Conservation (phyloP, 148 eudicot genomes). For the Chenopodium berlandieri region DNA sequence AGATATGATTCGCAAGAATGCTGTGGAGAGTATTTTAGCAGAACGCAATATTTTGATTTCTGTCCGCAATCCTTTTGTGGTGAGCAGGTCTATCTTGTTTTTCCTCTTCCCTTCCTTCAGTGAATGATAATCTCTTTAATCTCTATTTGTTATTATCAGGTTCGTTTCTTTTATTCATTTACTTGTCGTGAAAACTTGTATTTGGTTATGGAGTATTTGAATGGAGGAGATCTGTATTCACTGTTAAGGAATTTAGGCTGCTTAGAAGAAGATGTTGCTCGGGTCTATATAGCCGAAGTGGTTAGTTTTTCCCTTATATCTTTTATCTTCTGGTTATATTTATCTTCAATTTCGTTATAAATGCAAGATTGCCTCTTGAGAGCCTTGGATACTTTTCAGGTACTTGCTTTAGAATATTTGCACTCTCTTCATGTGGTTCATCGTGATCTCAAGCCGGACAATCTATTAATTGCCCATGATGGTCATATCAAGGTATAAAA, state of each 20-base stretch:
- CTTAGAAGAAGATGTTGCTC: constrained; percentile 96
- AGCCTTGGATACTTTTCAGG: constrained; percentile 45
- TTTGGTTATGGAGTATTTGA: constrained; percentile 97
- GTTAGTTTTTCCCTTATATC: constrained; percentile 44
- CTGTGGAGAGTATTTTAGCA: constrained; percentile 98
- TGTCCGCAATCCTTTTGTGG: constrained; percentile 99
- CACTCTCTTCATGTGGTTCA: constrained; percentile 95
- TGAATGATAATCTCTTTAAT: constrained; percentile 25
- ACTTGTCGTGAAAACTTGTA: constrained; percentile 98
- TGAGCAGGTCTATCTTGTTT: constrained; percentile 39
- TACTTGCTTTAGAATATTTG: constrained; percentile 97
- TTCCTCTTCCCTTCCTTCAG: constrained; percentile 10
- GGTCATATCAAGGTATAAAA: constrained; percentile 88
- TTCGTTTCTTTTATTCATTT: constrained; percentile 97
- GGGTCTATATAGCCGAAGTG: constrained; percentile 95
- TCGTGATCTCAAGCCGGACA: constrained; percentile 98
- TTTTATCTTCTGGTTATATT: constrained; percentile 13
- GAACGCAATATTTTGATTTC: constrained; percentile 95
- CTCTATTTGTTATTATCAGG: constrained; percentile 43
- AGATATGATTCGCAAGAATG: constrained; percentile 98
- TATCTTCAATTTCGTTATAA: not conserved
- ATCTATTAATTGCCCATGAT: constrained; percentile 97
- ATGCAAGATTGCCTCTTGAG: constrained; percentile 7
- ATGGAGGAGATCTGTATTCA: constrained; percentile 96
- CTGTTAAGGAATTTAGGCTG: constrained; percentile 94